Evolutionary conservation across 2,329 filamentous ascomycete species (phyloP), one percentile per base, ranked within the genome.

Genomic region (Myriosclerotinia scirpicola): DNA sequence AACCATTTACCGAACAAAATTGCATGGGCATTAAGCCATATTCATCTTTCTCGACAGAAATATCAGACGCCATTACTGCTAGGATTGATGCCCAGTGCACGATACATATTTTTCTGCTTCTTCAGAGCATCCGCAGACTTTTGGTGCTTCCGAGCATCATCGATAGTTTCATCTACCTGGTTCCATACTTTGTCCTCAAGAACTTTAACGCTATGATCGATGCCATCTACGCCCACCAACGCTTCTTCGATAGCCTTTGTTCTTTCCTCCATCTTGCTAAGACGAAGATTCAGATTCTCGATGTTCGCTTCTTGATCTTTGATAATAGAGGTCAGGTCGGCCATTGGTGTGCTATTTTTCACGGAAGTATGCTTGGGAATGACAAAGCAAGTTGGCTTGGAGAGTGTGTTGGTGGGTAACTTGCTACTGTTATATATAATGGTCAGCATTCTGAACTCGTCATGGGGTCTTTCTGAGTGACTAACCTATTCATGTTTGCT

Each of bases 51-150:
- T 38, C 4, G 12, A 26, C 5, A 2, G 14, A 20, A 20, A 0
- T 0, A 38, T 17, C 15, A 50, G 14, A 38, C 2, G 9, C 14
- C n/a, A 26, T 8, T 12, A 4, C 20, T n/a, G 17, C 3, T 5
- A 8, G 44, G 58, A 2, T 60, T 60, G 6, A 60, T 26, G 0
- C 58, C 58, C 12, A 60, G 58, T 7, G 44, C 58, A 20, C 44
- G 44, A 50, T 50, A 60, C 58, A 60, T 50, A 26, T 60, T 50
- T n/a, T 50, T 36, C 34, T 60, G 14, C 30, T 60, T 60, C 8
- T 5, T 50, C 12, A 50, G 5, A 38, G n/a, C 2, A 50, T 17
- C n/a, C 4, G 14, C n/a, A 38, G 44, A 20, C 2, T 20, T 50
- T 22, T 17, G 20, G 5, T 60, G 11, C 22, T 17, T 22, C 14